Evolutionary conservation across 495 filamentous ascomycete species (phyloP).

Genomic region (Aspergillus saccharolyticus): DNA sequence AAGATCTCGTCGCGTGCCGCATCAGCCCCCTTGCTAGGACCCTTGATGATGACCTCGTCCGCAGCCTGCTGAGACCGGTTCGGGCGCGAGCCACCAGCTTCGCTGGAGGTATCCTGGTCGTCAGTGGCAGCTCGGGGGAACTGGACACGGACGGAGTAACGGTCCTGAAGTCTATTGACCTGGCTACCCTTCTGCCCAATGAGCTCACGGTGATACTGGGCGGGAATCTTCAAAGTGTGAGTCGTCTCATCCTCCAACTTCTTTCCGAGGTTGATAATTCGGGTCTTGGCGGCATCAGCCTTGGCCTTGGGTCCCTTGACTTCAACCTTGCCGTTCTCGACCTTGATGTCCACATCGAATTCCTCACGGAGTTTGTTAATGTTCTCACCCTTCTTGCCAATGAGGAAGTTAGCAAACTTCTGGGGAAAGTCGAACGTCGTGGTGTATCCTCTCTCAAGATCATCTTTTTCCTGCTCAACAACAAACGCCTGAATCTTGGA

Average conservation of each 20-base stretch:
- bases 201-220: slow-evolving; percentile 76
- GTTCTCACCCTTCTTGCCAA: slow-evolving; percentile 87
- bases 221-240: slow-evolving; percentile 78
- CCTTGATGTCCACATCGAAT: slow-evolving; percentile 95
- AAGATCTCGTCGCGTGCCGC: slow-evolving; percentile 85
- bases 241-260: slow-evolving; percentile 84
- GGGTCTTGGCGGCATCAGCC: slow-evolving; percentile 73
- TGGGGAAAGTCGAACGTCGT: slow-evolving; percentile 87
- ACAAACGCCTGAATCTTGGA: slow-evolving; percentile 71
- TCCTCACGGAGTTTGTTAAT: slow-evolving; percentile 94
- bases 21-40: slow-evolving; percentile 86
- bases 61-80: slow-evolving; percentile 65
- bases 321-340: slow-evolving; percentile 66
- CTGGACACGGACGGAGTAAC: slow-evolving; percentile 88
- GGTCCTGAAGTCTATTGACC: slow-evolving; percentile 67
- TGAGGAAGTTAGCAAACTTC: slow-evolving; percentile 88
- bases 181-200: slow-evolving; percentile 62
- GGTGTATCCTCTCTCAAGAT: slow-evolving; percentile 81
- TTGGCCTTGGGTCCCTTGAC: slow-evolving; percentile 71
- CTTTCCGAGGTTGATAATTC: slow-evolving; percentile 70
- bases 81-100: slow-evolving; percentile 55
- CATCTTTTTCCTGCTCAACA: slow-evolving; percentile 76
- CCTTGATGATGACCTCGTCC: slow-evolving; percentile 88
- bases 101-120: slow-evolving; percentile 69
- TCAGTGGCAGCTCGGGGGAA: slow-evolving; percentile 78